These are phyloP conservation scores for Trametes cubensis DNA, from an alignment of 768 basidiomycete genomes.

Conservation along the genomic window DNA sequence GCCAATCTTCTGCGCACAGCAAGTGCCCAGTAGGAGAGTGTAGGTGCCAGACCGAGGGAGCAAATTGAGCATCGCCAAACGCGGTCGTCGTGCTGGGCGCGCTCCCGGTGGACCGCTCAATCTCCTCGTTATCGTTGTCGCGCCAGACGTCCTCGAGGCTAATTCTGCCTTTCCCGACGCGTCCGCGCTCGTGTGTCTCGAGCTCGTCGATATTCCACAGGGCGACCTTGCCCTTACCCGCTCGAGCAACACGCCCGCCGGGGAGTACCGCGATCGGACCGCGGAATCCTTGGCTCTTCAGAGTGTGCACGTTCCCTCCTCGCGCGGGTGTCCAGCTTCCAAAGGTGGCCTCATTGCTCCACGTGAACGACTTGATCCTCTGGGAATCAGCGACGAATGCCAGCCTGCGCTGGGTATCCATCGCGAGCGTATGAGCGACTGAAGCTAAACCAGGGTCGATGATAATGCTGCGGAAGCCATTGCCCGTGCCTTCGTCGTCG, in stretches of 20 bases:
- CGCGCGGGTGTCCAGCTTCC: constrained; percentile 2
- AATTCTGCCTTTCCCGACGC: constrained; percentile 6
- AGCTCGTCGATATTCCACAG: constrained; percentile 43
- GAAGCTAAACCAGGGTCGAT: constrained; percentile 30
- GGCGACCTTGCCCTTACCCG: constrained; percentile 37
- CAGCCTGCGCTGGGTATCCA: constrained; percentile 27
- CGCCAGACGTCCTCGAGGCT: constrained; percentile 12
- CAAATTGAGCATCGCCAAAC: constrained; percentile 5
- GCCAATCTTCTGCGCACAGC: constrained; percentile 27
- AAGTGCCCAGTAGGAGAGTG: constrained; percentile 33
- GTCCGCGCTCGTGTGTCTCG: constrained; percentile 32
- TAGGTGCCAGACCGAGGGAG: constrained; percentile 28
- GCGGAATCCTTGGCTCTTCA: constrained; percentile 26
- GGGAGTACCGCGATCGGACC: constrained; percentile 39
- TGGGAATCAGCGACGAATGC: constrained; percentile 39
- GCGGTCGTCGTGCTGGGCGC: constrained; percentile 17
- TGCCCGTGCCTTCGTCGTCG: neutral
- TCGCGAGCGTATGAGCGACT: constrained; percentile 22
- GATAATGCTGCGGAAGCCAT: constrained; percentile 2
- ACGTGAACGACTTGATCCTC: constrained; percentile 43
- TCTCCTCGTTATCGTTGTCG: constrained; percentile 33
- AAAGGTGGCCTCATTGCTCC: constrained; percentile 25
- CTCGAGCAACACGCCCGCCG: constrained; percentile 34
- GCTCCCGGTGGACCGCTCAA: constrained; percentile 38
- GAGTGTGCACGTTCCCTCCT: constrained; percentile 36